Base-by-base conservation (phyloP, 2,329 filamentous ascomycete species). In the Aspergillus sclerotialis region DNA sequence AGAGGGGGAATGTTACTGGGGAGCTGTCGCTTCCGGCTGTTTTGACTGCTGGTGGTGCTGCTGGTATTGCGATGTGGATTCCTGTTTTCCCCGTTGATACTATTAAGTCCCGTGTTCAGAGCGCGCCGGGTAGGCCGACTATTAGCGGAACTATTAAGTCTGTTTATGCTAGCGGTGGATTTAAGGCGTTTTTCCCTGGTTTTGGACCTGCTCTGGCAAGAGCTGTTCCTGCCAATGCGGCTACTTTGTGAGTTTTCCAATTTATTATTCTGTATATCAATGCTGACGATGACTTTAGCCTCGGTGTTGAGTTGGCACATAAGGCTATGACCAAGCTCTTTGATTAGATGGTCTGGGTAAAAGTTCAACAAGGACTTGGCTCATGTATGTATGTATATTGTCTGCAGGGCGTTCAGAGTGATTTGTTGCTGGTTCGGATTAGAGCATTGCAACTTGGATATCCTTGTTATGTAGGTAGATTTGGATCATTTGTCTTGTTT, bases 61-160 rank as follows among this genome's bases (percentile, higher is more conserved):
- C 92, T 0, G 92, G 92, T 55, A 78, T 98, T 16, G 92, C 92
- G 43, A 98, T 98, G 92, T 98, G 92, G 92, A 92, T 95, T 48
- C 89, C 92, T 35, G 89, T 98, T 27, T 98, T 98, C 76, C 92
- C 92, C 14, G 76, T 98, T 45, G 92, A 98, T 57, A 98, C 92
- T 0, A 81, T 98, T 67, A 98, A 98, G 77, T 89, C 82, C 44
- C 74, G 89, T 24, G 68, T 98, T 58, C 92, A 98, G 73, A 94
- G 86, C 28, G 87, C 87, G 27, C 84, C 92, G 55, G 88, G 87
- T 31, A 82, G 82, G 48, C 81, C 88, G 32, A 86, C 83, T 0
- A 78, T 98, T 33, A 75, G 80, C 11, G 80, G 84, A 6, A 86
- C 92, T 19, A 76, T 98, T 33, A 74, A 76, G 45, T 78, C 87